A percentile compares a stretch with the other conserved stretches of the same genome.
Conservation (phyloP, 371 early-diverging fungal genomes). For the Syncephalastrum monosporum region DNA sequence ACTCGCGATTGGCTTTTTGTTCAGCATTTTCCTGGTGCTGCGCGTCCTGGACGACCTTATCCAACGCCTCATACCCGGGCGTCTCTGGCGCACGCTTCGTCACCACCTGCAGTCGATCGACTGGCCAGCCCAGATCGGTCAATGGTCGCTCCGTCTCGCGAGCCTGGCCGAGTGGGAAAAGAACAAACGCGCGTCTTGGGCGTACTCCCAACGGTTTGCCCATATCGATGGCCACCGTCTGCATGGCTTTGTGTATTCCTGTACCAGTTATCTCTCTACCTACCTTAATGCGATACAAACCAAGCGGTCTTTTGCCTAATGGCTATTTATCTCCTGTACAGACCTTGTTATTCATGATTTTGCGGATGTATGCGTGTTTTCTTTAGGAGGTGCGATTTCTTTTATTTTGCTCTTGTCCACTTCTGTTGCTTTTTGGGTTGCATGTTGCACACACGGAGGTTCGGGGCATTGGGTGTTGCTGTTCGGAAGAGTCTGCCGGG, state of each 20-base stretch:
- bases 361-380: too few relatives aligned
- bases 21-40: slow-evolving; percentile 29
- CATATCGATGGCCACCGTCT: slow-evolving; percentile 11
- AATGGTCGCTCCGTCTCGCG: slow-evolving; percentile 25
- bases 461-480: neutral
- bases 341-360: too few relatives aligned
- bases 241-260: slow-evolving; percentile 10
- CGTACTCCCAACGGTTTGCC: slow-evolving; percentile 15
- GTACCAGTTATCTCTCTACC: neutral
- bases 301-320: too few relatives aligned
- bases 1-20: slow-evolving; percentile 14
- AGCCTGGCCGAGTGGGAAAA: slow-evolving; percentile 41
- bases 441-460: neutral
- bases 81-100: slow-evolving; percentile 19
- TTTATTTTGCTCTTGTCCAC: neutral
- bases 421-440: neutral
- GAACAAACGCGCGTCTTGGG: slow-evolving; percentile 29
- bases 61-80: slow-evolving; percentile 18
- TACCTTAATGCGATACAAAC: too few relatives aligned
- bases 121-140: slow-evolving; percentile 22
- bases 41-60: slow-evolving; percentile 30
- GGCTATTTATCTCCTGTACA: too few relatives aligned
- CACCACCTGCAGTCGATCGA: slow-evolving; percentile 15
- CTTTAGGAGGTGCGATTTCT: too few relatives aligned
- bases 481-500: neutral